These are phyloP conservation scores for Penicillium angulare DNA, from an alignment of 495 filamentous ascomycete species.

Conservation along the genomic window DNA sequence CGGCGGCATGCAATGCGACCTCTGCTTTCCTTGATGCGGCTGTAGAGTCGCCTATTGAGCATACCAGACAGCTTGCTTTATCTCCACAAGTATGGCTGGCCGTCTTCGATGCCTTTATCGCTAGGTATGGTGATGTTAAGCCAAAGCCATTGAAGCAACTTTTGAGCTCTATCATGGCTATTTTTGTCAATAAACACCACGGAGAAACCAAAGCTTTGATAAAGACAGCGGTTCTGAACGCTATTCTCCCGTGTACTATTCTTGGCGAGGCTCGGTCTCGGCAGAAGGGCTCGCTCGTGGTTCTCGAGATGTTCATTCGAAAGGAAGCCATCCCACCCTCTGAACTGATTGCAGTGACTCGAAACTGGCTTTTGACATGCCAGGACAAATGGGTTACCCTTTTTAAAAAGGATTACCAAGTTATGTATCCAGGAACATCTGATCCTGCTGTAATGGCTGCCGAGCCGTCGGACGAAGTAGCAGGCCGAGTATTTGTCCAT, in stretches of 20 bases:
- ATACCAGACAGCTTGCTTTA: slow-evolving; percentile 40
- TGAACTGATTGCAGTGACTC: slow-evolving; percentile 31
- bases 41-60: slow-evolving; percentile 30
- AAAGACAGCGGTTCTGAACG: slow-evolving; percentile 20
- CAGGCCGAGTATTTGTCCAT: slow-evolving; percentile 33
- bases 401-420: slow-evolving; percentile 32
- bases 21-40: slow-evolving; percentile 48
- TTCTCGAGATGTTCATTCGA: slow-evolving; percentile 42
- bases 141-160: slow-evolving; percentile 74
- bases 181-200: slow-evolving; percentile 50
- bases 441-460: slow-evolving; percentile 4
- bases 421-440: slow-evolving; percentile 22
- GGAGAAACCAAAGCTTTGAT: slow-evolving; percentile 21
- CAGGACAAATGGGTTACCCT: slow-evolving; percentile 27
- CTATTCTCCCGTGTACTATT: slow-evolving; percentile 36
- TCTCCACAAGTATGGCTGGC: slow-evolving; percentile 52
- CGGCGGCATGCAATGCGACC: slow-evolving; percentile 45
- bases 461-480: slow-evolving; percentile 12
- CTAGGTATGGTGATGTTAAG: slow-evolving; percentile 70
- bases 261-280: slow-evolving; percentile 40
- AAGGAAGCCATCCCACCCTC: slow-evolving; percentile 30
- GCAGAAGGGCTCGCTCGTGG: slow-evolving; percentile 40
- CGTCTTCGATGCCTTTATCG: slow-evolving; percentile 68
- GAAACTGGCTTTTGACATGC: slow-evolving; percentile 34
- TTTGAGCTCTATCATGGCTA: slow-evolving; percentile 55